Percentiles rank a stretch among this genome's conserved stretches.
These are phyloP conservation scores for Ampelomyces quisqualis DNA, from an alignment of 2,329 filamentous ascomycete species.

Conservation along the genomic window DNA sequence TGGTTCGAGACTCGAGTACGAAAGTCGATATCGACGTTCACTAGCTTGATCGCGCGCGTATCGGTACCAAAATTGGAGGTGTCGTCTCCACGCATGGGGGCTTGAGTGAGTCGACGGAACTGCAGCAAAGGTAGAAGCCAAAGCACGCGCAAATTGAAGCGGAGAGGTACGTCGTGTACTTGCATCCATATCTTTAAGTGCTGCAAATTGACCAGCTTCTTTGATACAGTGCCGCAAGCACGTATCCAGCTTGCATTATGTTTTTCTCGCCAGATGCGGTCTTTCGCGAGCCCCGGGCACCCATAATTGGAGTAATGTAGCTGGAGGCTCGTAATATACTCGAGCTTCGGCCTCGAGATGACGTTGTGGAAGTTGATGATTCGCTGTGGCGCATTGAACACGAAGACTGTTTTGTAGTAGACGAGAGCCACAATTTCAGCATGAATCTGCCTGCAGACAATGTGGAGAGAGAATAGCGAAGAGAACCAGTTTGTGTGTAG, in stretches of 20 bases:
- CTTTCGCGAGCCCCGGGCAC: slow-evolving; percentile 7
- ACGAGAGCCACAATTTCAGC: slow-evolving; percentile 29
- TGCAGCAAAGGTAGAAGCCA: slow-evolving; percentile 33
- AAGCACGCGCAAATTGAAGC: slow-evolving; percentile 23
- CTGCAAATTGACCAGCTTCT: slow-evolving; percentile 22
- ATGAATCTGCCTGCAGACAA: slow-evolving; percentile 34
- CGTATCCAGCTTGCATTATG: slow-evolving; percentile 26
- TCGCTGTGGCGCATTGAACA: slow-evolving; percentile 30
- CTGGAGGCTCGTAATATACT: slow-evolving; percentile 29
- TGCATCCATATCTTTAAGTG: slow-evolving; percentile 25
- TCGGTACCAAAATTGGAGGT: neutral
- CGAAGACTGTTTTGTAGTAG: slow-evolving; percentile 33
- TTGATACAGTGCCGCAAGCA: slow-evolving; percentile 22
- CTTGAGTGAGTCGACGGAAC: slow-evolving; percentile 24
- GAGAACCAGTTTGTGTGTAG: slow-evolving; percentile 31
- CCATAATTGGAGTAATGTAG: slow-evolving; percentile 37
- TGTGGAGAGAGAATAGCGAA: slow-evolving; percentile 30
- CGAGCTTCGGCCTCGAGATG: slow-evolving; percentile 19
- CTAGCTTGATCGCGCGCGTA: no score
- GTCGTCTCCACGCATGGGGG: neutral
- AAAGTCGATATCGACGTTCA: slow-evolving; percentile 24
- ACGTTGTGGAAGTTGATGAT: slow-evolving; percentile 29
- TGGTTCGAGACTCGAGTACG: slow-evolving; percentile 3
- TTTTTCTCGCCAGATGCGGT: slow-evolving; percentile 29
- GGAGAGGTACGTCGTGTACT: slow-evolving; percentile 17